Evolutionary conservation across 805 yeast species (phyloP).

Genomic region (Nakazawaea wickerhamii): DNA sequence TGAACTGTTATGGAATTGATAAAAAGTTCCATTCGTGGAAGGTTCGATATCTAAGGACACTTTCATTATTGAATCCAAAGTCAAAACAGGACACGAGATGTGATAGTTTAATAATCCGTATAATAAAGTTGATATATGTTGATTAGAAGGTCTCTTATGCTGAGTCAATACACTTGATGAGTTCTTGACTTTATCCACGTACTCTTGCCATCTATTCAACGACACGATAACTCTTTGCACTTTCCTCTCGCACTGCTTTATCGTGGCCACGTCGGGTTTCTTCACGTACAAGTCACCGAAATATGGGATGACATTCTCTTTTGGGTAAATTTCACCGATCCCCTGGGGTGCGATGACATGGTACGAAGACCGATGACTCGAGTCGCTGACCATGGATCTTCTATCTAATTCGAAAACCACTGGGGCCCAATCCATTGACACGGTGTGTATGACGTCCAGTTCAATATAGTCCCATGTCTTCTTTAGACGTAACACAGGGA

Average conservation of each 20-base stretch:
- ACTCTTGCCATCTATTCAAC: conserved; percentile 79
- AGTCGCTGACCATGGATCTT: conserved; percentile 54
- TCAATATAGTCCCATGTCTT: conserved; percentile 74
- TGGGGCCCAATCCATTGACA: conserved; percentile 86
- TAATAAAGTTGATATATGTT: conserved; percentile 34
- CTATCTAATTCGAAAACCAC: conserved; percentile 85
- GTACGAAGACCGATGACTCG: conserved; percentile 53
- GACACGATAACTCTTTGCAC: conserved; percentile 67
- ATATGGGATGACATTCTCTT: conserved; percentile 77
- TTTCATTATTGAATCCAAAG: conserved; percentile 52
- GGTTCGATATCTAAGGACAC: conserved; percentile 64
- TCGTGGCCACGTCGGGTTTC: conserved; percentile 31
- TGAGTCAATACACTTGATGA: conserved; percentile 25
- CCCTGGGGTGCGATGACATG: conserved; percentile 86
- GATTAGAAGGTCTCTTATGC: conserved; percentile 13
- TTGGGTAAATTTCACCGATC: conserved; percentile 69
- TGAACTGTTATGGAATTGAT: conserved; percentile 36
- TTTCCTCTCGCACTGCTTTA: conserved; percentile 56
- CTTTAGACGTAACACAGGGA: conserved; percentile 70
- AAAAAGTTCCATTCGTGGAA: conserved; percentile 39
- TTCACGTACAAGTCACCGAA: conserved; percentile 78
- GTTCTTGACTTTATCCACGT: conserved; percentile 45
- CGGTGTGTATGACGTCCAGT: conserved; percentile 48
- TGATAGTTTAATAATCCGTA: conserved; percentile 42
- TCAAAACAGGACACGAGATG: conserved; percentile 34